Evolutionary conservation across 257 asterid genomes (phyloP).

Genomic region (Capsicum rhomboideum): DNA sequence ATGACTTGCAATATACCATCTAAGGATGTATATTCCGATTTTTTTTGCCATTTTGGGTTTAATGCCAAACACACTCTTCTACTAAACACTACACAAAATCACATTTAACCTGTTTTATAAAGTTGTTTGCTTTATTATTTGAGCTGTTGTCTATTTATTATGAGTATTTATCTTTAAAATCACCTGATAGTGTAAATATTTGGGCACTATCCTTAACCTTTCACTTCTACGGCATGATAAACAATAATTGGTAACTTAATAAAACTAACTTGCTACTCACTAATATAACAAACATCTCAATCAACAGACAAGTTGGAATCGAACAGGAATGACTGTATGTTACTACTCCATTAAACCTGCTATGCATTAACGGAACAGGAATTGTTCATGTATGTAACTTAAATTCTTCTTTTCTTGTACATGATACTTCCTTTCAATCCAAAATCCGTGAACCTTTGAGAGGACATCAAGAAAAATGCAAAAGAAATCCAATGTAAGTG

Average conservation of each 20-base stretch:
- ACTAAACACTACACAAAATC: background rate
- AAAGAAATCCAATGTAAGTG: background rate
- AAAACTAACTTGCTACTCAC: background rate
- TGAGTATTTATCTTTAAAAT: background rate
- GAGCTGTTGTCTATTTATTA: background rate
- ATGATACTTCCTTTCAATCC: background rate
- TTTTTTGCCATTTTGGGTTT: too few relatives aligned
- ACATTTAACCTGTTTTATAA: background rate
- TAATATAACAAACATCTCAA: background rate
- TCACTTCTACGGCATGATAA: background rate
- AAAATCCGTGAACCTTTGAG: background rate
- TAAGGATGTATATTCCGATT: too few relatives aligned
- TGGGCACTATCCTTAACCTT: background rate
- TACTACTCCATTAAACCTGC: too few relatives aligned
- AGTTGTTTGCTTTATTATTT: background rate
- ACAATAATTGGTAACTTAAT: background rate
- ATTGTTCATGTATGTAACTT: too few relatives aligned
- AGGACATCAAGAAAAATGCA: background rate
- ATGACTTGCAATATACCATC: too few relatives aligned
- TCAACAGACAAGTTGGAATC: background rate
- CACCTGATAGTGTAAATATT: background rate
- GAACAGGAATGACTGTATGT: background rate
- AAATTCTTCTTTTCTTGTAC: too few relatives aligned
- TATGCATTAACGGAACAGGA: too few relatives aligned
- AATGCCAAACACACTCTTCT: too few relatives aligned